Evolutionary conservation across 805 yeast species (phyloP).

Genomic region (Priceomyces medius): DNA sequence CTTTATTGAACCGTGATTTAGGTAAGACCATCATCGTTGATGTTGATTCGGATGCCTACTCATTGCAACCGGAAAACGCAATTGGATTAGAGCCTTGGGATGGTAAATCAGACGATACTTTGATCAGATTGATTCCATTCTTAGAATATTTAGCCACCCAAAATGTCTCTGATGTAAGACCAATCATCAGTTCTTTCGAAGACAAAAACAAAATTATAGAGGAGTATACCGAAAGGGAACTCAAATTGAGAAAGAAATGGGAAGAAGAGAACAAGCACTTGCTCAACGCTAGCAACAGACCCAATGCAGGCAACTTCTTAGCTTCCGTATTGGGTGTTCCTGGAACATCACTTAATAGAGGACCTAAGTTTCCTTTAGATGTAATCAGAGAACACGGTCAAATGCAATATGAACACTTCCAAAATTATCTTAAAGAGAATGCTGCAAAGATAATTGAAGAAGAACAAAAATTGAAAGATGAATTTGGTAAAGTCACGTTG

Average conservation of each 20-base stretch:
- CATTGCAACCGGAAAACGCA: conserved; percentile 93
- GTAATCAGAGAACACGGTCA: conserved; percentile 89
- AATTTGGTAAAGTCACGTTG: conserved; percentile 77
- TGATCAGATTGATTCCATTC: conserved; percentile 83
- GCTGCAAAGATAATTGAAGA: conserved; percentile 74
- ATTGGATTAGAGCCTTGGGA: conserved; percentile 81
- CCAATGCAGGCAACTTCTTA: conserved; percentile 51
- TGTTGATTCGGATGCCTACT: conserved; percentile 65
- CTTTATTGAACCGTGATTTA: conserved; percentile 87
- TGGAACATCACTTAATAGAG: conserved; percentile 41
- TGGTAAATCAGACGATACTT: conserved; percentile 78
- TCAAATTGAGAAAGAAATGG: conserved; percentile 69
- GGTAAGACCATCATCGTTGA: conserved; percentile 79
- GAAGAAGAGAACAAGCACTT: conserved; percentile 48
- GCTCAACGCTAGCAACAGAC: conserved; percentile 26
- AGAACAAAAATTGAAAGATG: conserved; percentile 81
- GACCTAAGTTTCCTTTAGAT: conserved; percentile 81
- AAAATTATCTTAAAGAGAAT: conserved; percentile 56
- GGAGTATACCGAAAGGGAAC: conserved; percentile 81
- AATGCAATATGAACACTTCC: conserved; percentile 79
- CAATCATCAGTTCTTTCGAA: conserved; percentile 70
- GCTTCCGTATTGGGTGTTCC: conserved; percentile 67
- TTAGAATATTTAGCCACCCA: conserved; percentile 93
- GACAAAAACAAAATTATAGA: conserved; percentile 66
- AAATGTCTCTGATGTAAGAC: conserved; percentile 83